Evolutionary conservation across 2,329 filamentous ascomycete species (phyloP), one percentile per base, ranked within the genome.

Genomic region (Monilinia fructicola): DNA sequence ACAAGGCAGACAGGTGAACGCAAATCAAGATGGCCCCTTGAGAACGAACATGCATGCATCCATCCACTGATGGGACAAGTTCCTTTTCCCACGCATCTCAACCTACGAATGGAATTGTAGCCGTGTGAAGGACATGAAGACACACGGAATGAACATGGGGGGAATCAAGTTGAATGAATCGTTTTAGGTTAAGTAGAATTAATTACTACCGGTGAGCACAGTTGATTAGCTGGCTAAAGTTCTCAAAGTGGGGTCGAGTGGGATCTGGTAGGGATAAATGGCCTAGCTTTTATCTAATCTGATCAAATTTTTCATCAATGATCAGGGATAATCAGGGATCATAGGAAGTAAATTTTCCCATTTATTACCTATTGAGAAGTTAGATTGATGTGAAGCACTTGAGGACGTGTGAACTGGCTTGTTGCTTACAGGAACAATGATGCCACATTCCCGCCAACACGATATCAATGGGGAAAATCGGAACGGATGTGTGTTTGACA

Each of bases 271-370:
- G 56, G 28, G 56, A 35, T 23, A 48, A 48, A 23, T 26, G 42
- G 38, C 28, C 42, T 48, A 50, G 56, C 56, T 60, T 48, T 60
- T 60, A 60, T 60, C 56, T 60, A 60, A 60, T 60, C 56, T 60
- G 56, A 60, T 60, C 56, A 50, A 60, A 60, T 23, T 60, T 60
- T 60, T 60, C 56, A 60, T 60, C 56, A 46, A 48, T 23, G 44
- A 21, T 28, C 56, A 48, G 44, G 54, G 42, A 48, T 59, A n/a
- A 21, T 26, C 44, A 26, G 31, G 55, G 44, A 50, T 40, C 28
- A 31, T 0, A 12, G 44, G 16, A 50, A 26, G 9, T 23, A 16
- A 58, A 48, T 23, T 21, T 48, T 42, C 56, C 28, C 14, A 35
- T 60, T n/a, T 35, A 35, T 35, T 35, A 48, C 42, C 56, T 48